A percentile compares a stretch with the other conserved stretches of the same genome.
phyloP scores from a whole-genome alignment of 805 yeast species.

The Ogataea methylovora region DNA sequence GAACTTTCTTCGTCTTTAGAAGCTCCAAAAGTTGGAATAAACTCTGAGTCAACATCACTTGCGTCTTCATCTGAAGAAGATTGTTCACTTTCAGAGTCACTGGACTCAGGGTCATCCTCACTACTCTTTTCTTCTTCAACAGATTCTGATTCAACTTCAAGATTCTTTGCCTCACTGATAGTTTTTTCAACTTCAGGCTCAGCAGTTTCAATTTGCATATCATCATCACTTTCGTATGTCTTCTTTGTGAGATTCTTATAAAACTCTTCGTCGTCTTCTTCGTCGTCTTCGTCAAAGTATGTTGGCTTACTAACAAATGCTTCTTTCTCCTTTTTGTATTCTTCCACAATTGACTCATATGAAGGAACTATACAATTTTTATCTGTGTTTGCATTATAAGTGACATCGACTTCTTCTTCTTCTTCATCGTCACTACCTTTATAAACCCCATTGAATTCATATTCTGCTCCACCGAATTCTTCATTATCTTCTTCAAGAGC shows the following conservation, averaged over 20 bases:
- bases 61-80: slow-evolving; percentile 13
- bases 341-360: slow-evolving; percentile 15
- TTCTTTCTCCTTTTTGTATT: slow-evolving; percentile 12
- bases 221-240: slow-evolving; percentile 20
- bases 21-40: slow-evolving; percentile 29
- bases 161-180: neutral
- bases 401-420: slow-evolving; percentile 21
- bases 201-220: neutral
- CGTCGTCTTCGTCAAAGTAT: slow-evolving; percentile 11
- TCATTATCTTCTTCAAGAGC: slow-evolving; percentile 28
- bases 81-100: slow-evolving; percentile 7
- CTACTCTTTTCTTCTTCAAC: slow-evolving; percentile 3
- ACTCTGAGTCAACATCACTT: slow-evolving; percentile 8
- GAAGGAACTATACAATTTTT: slow-evolving; percentile 15
- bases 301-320: neutral
- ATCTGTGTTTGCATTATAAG: slow-evolving; percentile 15
- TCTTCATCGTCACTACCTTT: slow-evolving; percentile 20
- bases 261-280: slow-evolving; percentile 18
- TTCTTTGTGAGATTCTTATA: slow-evolving; percentile 6
- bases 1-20: slow-evolving; percentile 4
- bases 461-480: slow-evolving; percentile 32
- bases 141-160: slow-evolving; percentile 25
- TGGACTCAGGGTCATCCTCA: slow-evolving; percentile 6
- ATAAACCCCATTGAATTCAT: slow-evolving; percentile 36
- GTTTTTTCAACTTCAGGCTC: slow-evolving; percentile 5